Conservation (phyloP, 345 rosid genomes). For the Citrus medica region DNA sequence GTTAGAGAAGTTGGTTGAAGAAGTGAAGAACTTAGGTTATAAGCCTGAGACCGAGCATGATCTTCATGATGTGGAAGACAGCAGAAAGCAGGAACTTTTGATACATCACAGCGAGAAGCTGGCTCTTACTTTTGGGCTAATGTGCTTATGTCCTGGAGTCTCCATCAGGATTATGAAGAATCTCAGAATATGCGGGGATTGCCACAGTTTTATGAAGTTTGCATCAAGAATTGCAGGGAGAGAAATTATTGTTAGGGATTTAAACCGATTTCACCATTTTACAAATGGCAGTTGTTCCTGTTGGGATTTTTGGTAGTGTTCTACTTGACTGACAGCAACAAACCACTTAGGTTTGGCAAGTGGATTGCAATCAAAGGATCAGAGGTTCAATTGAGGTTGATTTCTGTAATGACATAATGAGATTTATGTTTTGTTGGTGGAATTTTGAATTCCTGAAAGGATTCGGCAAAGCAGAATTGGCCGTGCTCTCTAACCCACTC, state of each 20-base stretch:
- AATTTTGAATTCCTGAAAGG: not conserved
- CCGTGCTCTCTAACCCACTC: not conserved
- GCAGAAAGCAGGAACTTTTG: constrained; percentile 51
- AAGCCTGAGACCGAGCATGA: constrained; percentile 43
- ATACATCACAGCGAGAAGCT: constrained; percentile 75
- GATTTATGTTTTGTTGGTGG: too few species aligned
- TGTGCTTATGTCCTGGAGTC: constrained; percentile 39
- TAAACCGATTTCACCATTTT: constrained; percentile 70
- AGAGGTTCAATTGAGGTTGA: too few species aligned
- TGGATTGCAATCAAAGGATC: too few species aligned
- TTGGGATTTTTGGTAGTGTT: constrained; percentile 59
- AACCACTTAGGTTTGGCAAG: not conserved
- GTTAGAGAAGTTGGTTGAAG: constrained; percentile 46
- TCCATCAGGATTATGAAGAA: constrained; percentile 74
- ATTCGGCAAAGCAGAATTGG: not conserved
- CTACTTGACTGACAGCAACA: not conserved
- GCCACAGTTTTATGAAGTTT: constrained; percentile 73
- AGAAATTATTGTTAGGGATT: constrained; percentile 67
- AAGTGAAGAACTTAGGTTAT: constrained; percentile 49
- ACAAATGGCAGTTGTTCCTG: constrained; percentile 62
- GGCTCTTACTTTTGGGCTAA: constrained; percentile 54
- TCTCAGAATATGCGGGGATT: constrained; percentile 73
- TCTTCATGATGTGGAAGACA: constrained; percentile 58
- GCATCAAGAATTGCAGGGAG: constrained; percentile 47
- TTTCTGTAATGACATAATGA: too few species aligned